A percentile compares a stretch with the other conserved stretches of the same genome.
Conservation (phyloP, 805 yeast genomes). For the Kregervanrija fluxuum region DNA sequence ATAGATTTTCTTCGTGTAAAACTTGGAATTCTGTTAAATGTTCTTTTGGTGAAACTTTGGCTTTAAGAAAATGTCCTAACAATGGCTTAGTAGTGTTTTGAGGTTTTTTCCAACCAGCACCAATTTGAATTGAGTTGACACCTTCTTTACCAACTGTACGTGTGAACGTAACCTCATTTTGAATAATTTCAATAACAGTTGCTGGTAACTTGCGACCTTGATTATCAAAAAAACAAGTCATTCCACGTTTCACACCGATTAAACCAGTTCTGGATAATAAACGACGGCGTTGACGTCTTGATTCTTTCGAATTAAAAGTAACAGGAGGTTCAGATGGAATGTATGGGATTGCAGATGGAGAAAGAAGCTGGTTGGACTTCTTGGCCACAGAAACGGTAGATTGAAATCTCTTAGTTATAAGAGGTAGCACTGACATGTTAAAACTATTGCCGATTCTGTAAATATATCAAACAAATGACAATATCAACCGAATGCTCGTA, state of each 20-base stretch:
- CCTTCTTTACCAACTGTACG: slow-evolving; percentile 72
- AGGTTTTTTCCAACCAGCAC: slow-evolving; percentile 60
- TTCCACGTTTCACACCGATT: slow-evolving; percentile 78
- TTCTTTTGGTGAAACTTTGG: slow-evolving; percentile 78
- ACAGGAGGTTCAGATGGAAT: slow-evolving; percentile 40
- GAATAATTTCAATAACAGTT: slow-evolving; percentile 80
- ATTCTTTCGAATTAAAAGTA: slow-evolving; percentile 59
- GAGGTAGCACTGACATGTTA: slow-evolving; percentile 1
- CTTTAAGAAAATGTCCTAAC: slow-evolving; percentile 73
- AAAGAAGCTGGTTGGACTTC: slow-evolving; percentile 23
- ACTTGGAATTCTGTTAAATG: slow-evolving; percentile 75
- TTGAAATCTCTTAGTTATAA: slow-evolving; percentile 3
- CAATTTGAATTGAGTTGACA: slow-evolving; percentile 79
- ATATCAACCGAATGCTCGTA: too few relatives aligned
- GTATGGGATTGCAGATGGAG: slow-evolving; percentile 46
- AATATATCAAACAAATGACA: too few relatives aligned
- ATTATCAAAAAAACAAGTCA: slow-evolving; percentile 76
- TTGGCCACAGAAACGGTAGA: slow-evolving; percentile 5
- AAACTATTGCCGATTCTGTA: too few relatives aligned
- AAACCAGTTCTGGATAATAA: slow-evolving; percentile 77
- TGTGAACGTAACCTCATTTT: slow-evolving; percentile 75
- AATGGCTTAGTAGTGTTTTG: slow-evolving; percentile 56
- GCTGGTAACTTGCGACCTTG: slow-evolving; percentile 70
- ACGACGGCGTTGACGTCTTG: slow-evolving; percentile 64
- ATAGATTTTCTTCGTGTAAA: slow-evolving; percentile 52